Evolutionary conservation across 805 yeast species (phyloP).

Genomic region (Schwanniomyces pseudopolymorphus): DNA sequence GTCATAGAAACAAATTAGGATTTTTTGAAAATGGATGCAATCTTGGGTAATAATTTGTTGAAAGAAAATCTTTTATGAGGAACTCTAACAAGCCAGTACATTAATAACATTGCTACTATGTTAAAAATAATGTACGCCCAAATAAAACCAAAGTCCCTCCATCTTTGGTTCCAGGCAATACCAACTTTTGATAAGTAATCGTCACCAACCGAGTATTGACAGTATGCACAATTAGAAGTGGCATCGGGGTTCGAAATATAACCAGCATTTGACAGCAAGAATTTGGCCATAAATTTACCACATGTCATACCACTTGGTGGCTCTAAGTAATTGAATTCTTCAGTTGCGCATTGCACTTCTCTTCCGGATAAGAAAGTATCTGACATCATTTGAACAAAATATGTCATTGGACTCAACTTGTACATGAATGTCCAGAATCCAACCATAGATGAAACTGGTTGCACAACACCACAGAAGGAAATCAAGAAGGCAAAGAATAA

Average conservation of each 20-base stretch:
- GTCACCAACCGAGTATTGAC: constrained; percentile 46
- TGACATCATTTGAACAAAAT: constrained; percentile 59
- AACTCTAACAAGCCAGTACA: neutral
- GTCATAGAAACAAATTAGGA: neutral
- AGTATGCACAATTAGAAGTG: constrained; percentile 48
- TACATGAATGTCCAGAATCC: constrained; percentile 86
- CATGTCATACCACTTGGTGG: constrained; percentile 64
- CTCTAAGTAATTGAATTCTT: constrained; percentile 25
- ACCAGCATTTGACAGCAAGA: constrained; percentile 47
- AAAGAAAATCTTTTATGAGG: neutral
- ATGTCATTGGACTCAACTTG: constrained; percentile 69
- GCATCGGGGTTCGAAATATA: constrained; percentile 55
- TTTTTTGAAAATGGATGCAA: neutral
- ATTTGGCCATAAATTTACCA: constrained; percentile 48
- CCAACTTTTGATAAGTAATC: constrained; percentile 44
- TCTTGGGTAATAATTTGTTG: neutral
- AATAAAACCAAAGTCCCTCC: constrained; percentile 67
- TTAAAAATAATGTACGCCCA: constrained; percentile 59
- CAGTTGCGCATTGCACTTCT: constrained; percentile 35
- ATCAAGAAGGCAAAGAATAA: constrained; percentile 56
- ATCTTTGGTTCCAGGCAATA: constrained; percentile 45
- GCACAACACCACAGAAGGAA: constrained; percentile 69
- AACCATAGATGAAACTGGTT: constrained; percentile 57
- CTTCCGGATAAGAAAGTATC: constrained; percentile 45
- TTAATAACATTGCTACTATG: constrained; percentile 33